Conservation (phyloP, 202 grass and related monocot species). For the Schoenoplectus triqueter region DNA sequence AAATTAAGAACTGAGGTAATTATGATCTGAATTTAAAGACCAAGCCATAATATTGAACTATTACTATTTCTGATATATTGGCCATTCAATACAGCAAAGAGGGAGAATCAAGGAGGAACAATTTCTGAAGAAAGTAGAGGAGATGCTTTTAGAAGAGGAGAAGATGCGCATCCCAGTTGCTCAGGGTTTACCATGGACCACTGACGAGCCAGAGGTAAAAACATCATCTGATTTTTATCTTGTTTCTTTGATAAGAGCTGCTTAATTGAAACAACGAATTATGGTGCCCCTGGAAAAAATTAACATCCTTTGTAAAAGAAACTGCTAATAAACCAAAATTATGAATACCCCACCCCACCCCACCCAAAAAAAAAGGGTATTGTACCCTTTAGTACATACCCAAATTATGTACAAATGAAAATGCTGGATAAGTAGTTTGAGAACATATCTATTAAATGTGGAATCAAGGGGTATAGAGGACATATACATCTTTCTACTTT, state of each 20-base stretch:
- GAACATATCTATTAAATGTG: background rate
- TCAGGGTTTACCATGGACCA: conserved; percentile 93
- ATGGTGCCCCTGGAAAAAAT: background rate
- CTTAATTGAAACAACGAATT: conserved; percentile 3
- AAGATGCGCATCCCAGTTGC: conserved; percentile 74
- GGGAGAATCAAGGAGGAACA: conserved; percentile 78
- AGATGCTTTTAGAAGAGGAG: conserved; percentile 85
- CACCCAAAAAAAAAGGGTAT: too few relatives aligned
- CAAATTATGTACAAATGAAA: conserved; percentile 1
- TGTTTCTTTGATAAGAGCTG: conserved; percentile 3
- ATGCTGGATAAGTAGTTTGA: background rate
- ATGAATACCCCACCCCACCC: background rate
- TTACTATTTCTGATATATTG: conserved; percentile 30
- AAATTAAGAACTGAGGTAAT: conserved; percentile 95
- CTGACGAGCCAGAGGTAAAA: conserved; percentile 81
- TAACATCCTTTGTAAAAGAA: background rate
- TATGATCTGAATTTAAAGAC: background rate
- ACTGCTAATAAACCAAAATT: background rate
- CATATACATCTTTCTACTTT: conserved; percentile 1
- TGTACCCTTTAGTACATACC: background rate
- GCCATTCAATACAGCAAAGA: conserved; percentile 59
- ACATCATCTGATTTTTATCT: conserved; percentile 25
- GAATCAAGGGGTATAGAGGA: background rate
- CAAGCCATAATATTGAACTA: background rate
- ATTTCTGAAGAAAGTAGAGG: conserved; percentile 73